Conservation (phyloP, 306 rosid species). For the Medicago arabica region DNA sequence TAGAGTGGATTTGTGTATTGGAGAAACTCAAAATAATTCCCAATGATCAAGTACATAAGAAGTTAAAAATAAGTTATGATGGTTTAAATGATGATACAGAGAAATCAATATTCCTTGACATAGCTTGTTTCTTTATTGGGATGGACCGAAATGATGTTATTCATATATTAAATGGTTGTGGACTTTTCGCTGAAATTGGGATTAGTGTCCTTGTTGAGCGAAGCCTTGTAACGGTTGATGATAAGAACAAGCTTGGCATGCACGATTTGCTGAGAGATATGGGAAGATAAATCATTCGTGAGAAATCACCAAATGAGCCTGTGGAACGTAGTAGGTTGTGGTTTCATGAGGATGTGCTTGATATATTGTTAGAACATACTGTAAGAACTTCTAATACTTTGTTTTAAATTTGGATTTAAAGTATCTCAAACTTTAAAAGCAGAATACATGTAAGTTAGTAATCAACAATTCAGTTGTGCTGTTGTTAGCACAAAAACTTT, state of each 20-base stretch:
- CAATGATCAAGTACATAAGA: conserved; percentile 4
- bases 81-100: conserved; percentile 6
- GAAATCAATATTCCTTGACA: conserved; percentile 25
- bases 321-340: conserved; percentile 8
- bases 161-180: not conserved
- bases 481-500: too few relatives aligned
- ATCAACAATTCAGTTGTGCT: too few relatives aligned
- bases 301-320: not conserved
- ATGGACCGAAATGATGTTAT: conserved; percentile 17
- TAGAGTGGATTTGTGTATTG: not conserved
- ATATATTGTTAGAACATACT: not conserved
- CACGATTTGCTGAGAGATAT: conserved; percentile 8
- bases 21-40: conserved; percentile 21
- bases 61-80: conserved; percentile 10
- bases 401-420: not conserved
- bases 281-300: conserved; percentile 8
- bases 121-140: conserved; percentile 6
- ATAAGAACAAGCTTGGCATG: conserved; percentile 10
- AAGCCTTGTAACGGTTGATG: conserved; percentile 11
- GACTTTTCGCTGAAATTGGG: conserved; percentile 3
- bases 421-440: too few relatives aligned
- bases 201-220: not conserved
- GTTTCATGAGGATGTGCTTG: not conserved
- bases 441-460: too few relatives aligned
- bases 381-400: not conserved